phyloP scores from a whole-genome alignment of 352 stramenopile genomes.

The Phytophthora hibernalis region DNA sequence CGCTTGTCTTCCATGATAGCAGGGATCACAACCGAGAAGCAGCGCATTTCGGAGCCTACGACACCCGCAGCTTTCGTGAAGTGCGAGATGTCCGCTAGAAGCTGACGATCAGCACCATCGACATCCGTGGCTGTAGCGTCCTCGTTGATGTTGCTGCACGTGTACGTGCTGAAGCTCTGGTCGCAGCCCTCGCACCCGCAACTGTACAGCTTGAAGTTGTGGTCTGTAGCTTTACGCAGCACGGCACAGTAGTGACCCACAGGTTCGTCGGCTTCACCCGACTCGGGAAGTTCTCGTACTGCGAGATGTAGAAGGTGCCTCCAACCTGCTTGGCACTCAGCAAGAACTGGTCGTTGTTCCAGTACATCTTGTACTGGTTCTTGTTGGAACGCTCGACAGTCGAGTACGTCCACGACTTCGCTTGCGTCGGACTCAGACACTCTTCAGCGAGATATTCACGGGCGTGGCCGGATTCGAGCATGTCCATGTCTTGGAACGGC shows the following conservation, averaged over 20 bases:
- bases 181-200: slow-evolving; percentile 89
- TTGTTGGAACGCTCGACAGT: slow-evolving; percentile 85
- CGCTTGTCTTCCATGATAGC: slow-evolving; percentile 85
- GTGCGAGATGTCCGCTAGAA: slow-evolving; percentile 88
- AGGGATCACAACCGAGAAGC: slow-evolving; percentile 79
- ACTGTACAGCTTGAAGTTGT: slow-evolving; percentile 91
- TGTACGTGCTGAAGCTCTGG: slow-evolving; percentile 85
- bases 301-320: slow-evolving; percentile 89
- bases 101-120: slow-evolving; percentile 71
- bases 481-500: slow-evolving; percentile 87
- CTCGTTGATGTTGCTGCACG: slow-evolving; percentile 79
- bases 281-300: slow-evolving; percentile 90
- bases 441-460: slow-evolving; percentile 87
- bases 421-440: slow-evolving; percentile 76
- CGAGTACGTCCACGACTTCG: slow-evolving; percentile 85
- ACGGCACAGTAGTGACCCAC: slow-evolving; percentile 82
- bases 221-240: slow-evolving; percentile 70
- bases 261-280: slow-evolving; percentile 46
- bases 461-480: slow-evolving; percentile 83
- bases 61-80: slow-evolving; percentile 82
- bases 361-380: slow-evolving; percentile 90
- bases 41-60: slow-evolving; percentile 83
- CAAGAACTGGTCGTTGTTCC: slow-evolving; percentile 87
- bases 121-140: slow-evolving; percentile 34
- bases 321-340: slow-evolving; percentile 86